Conservation (phyloP, 2,329 filamentous ascomycete species). For the Neofusicoccum ribis region DNA sequence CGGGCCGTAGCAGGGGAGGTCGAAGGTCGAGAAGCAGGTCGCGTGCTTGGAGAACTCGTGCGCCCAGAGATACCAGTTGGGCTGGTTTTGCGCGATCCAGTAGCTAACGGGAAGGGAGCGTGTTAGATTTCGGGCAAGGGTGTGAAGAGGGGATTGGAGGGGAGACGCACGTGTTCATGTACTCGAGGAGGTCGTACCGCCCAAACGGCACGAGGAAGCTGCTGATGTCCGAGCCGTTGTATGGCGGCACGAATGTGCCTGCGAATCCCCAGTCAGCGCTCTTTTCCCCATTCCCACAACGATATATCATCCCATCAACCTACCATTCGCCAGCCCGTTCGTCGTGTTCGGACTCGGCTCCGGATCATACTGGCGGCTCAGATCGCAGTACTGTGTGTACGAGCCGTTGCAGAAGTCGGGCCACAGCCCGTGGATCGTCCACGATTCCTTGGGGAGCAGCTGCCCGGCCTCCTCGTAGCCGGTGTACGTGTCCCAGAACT, state of each 20-base stretch:
- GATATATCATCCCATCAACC: constrained; percentile 20
- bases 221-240: constrained; percentile 58
- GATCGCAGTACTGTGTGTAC: constrained; percentile 68
- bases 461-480: constrained; percentile 60
- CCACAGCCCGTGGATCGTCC: constrained; percentile 64
- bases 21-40: constrained; percentile 67
- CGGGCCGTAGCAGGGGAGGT: constrained; percentile 64
- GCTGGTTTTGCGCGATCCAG: constrained; percentile 61
- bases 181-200: constrained; percentile 60
- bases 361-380: constrained; percentile 65
- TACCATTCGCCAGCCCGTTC: constrained; percentile 54
- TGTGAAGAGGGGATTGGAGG: constrained; percentile 23
- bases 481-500: constrained; percentile 67
- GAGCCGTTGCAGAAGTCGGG: constrained; percentile 56
- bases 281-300: not conserved
- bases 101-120: constrained; percentile 27
- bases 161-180: constrained; percentile 57
- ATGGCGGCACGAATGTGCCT: constrained; percentile 55
- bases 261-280: not conserved
- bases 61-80: constrained; percentile 63
- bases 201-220: constrained; percentile 61
- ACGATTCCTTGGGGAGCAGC: constrained; percentile 57
- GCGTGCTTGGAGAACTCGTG: constrained; percentile 70
- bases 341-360: constrained; percentile 64
- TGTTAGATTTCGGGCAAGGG: constrained; percentile 1